Evolutionary conservation across 208 protist genomes (phyloP).

Genomic region (Herpetomonas samuelpessoai): DNA sequence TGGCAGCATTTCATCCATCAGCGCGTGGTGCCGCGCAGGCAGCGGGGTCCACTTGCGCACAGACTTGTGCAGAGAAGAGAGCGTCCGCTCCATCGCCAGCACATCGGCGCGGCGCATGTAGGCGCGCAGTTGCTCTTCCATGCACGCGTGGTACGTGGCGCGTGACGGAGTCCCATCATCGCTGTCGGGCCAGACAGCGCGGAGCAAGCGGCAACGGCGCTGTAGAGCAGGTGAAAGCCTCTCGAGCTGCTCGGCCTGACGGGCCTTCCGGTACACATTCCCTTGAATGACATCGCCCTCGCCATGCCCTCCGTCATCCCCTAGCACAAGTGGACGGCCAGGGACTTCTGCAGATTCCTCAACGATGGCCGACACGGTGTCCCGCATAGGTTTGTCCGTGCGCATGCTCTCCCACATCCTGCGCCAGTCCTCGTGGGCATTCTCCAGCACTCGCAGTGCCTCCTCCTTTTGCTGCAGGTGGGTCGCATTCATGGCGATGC

Average conservation of each 20-base stretch:
- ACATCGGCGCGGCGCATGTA: conserved; percentile 66
- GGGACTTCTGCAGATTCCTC: neutral
- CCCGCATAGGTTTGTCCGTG: neutral
- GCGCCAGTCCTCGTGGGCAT: conserved; percentile 34
- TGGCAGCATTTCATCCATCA: conserved; percentile 17
- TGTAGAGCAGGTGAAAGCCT: conserved; percentile 44
- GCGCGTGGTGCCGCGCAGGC: conserved; percentile 15
- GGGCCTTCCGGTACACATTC: conserved; percentile 13
- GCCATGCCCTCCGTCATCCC: no score
- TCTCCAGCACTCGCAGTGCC: conserved; percentile 49
- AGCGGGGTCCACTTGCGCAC: conserved; percentile 66
- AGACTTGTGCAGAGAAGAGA: conserved; percentile 32
- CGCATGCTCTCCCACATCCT: conserved; percentile 4
- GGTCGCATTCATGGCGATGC: conserved; percentile 53
- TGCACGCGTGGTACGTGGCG: conserved; percentile 44
- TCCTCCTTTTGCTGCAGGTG: conserved; percentile 41
- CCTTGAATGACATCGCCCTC: conserved; percentile 4
- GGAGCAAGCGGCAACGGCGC: conserved; percentile 60
- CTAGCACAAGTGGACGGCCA: no score
- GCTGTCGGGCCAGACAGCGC: conserved; percentile 38
- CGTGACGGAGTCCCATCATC: neutral
- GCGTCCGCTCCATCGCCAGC: conserved; percentile 48
- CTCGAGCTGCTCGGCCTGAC: conserved; percentile 5
- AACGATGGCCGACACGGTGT: neutral
- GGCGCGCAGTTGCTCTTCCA: conserved; percentile 44